These are phyloP conservation scores for Sugiyamaella castrensis DNA, from an alignment of 1,139 yeast species.

Conservation along the genomic window DNA sequence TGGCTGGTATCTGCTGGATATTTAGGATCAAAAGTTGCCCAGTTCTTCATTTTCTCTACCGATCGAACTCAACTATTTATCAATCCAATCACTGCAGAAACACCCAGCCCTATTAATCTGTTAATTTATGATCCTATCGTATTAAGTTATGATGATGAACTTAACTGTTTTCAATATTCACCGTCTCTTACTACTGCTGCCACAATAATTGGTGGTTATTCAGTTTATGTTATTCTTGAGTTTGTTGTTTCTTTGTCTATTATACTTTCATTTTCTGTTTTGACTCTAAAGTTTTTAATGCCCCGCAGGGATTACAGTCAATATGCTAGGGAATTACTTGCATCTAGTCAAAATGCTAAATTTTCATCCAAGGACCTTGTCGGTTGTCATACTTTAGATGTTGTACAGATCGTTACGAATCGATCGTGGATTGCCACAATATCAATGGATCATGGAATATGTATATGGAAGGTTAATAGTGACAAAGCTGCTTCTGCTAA, in stretches of 20 bases:
- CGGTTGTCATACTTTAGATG: conserved; percentile 60
- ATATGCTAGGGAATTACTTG: conserved; percentile 4
- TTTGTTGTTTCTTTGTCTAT: conserved; percentile 44
- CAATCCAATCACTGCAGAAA: neutral
- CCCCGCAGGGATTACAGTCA: conserved; percentile 19
- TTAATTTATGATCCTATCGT: conserved; percentile 20
- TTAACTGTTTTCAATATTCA: conserved; percentile 3
- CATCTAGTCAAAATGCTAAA: conserved; percentile 17
- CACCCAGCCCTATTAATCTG: neutral
- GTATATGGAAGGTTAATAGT: conserved; percentile 79
- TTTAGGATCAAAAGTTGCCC: neutral
- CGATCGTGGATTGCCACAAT: conserved; percentile 60
- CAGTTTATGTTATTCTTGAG: conserved; percentile 31
- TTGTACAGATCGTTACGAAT: conserved; percentile 53
- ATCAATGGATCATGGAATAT: conserved; percentile 68
- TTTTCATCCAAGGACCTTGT: conserved; percentile 53
- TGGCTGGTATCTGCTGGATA: conserved; percentile 7
- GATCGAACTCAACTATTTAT: conserved; percentile 5
- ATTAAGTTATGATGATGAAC: conserved; percentile 1
- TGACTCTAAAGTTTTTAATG: conserved; percentile 38
- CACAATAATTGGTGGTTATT: conserved; percentile 13
- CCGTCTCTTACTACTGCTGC: conserved; percentile 5
- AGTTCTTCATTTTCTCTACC: neutral
- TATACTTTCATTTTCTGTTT: conserved; percentile 40
- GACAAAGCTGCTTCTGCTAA: neutral